Base-by-base conservation (phyloP, 169 alveolate species). In the Eimeria praecox region DNA sequence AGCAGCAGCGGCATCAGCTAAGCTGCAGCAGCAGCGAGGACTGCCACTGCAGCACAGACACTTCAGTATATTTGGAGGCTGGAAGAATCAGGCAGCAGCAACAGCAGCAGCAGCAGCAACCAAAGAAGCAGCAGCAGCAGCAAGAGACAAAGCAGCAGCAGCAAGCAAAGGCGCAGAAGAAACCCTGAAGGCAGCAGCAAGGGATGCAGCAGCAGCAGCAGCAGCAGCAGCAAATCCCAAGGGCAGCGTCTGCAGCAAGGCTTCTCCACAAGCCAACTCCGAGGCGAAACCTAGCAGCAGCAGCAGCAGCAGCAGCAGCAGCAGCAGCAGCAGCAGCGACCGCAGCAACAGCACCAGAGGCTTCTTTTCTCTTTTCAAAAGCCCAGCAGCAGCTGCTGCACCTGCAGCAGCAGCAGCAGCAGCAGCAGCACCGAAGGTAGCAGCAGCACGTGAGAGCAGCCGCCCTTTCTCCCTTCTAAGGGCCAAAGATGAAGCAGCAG, bases 291-390 rank as follows among this genome's bases (percentile, higher is more conserved):
- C 59, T 14, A 52, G 59, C 59, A 52, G 59, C 59, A 52, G 59
- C 59, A 66, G 77, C 77, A 66, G 77, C 77, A 66, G 33, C 77
- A 66, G 24, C 59, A 52, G 14, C 59, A 52, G 14, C 59, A 52
- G 16, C 77, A 66, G 85, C 85, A 73, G 49, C 85, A 77, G 87
- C 87, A 49, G 90, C 90, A 80, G 71, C 90, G 46, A 71, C 90
- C 27, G 71, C 90, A 46, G 73, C 73, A 82, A 46, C 90, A 82
- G 54, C 44, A 49, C 27, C 42, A n/a, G 49, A 8, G 90, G 90
- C 3, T 30, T 82, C 35, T 82, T 82, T 62, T 44, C 90, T 24
- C 14, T 82, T 38, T 46, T 82, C 49, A 40, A 35, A 5, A 22
- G 71, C 33, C n/a, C 49, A 22, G 66, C 90, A 16, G 71, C 66